phyloP scores from a whole-genome alignment of 140 eudicot species.

The Stevia rebaudiana region DNA sequence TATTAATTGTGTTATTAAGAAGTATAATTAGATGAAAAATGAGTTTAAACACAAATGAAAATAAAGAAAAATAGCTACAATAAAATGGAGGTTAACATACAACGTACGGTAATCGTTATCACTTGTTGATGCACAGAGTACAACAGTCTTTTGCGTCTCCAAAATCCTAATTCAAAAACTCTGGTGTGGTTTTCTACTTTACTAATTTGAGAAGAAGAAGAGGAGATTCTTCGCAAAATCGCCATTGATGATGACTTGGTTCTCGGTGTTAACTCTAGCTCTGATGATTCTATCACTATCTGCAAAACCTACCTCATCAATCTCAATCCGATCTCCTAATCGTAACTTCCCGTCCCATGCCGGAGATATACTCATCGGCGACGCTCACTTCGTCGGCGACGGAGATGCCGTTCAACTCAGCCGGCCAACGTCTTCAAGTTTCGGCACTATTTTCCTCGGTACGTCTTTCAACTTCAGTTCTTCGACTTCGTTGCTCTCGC shows the following conservation, averaged over 20 bases:
- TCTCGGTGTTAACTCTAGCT: conserved; percentile 6
- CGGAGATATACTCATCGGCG: conserved; percentile 33
- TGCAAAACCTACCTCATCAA: conserved; percentile 22
- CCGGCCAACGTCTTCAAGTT: conserved; percentile 31
- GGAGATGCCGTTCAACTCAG: conserved; percentile 41
- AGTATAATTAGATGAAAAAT: no score
- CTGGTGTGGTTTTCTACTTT: background rate
- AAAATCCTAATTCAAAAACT: conserved; percentile 5
- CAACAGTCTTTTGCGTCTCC: background rate
- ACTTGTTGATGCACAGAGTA: conserved; percentile 1
- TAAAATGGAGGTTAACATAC: background rate
- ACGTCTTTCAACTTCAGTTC: conserved; percentile 35
- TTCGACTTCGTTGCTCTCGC: conserved; percentile 42
- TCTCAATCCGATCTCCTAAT: conserved; percentile 9
- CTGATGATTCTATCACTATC: conserved; percentile 26
- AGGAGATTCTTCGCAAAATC: conserved; percentile 7
- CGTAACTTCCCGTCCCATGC: conserved; percentile 20
- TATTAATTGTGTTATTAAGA: no score
- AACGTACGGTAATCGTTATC: conserved; percentile 1
- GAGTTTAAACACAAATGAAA: no score
- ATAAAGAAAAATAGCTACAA: no score
- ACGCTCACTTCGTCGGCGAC: conserved; percentile 37
- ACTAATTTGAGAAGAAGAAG: conserved; percentile 5
- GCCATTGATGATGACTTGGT: conserved; percentile 22
- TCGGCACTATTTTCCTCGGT: conserved; percentile 34